A percentile compares a stretch with the other conserved stretches of the same genome.
phyloP scores from a whole-genome alignment of 2,329 filamentous ascomycete genomes.

The Falciphora oryzae region DNA sequence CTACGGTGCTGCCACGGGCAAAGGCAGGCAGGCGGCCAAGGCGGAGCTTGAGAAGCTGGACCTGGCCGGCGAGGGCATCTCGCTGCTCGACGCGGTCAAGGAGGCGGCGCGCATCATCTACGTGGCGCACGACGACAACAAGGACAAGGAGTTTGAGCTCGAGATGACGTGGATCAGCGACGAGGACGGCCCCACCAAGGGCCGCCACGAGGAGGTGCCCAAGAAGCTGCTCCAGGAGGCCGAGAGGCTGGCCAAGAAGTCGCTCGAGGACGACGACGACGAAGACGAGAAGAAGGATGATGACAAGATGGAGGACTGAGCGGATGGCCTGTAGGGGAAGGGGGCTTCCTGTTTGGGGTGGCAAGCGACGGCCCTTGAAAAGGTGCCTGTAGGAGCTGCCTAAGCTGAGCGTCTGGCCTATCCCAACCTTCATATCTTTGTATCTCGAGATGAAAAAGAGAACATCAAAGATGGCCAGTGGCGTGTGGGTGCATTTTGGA shows the following conservation, averaged over 20 bases:
- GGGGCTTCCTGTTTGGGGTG: no score
- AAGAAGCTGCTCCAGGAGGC: constrained; percentile 88
- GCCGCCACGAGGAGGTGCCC: constrained; percentile 87
- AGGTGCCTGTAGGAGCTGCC: background rate
- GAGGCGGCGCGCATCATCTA: constrained; percentile 97
- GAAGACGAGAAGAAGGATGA: constrained; percentile 56
- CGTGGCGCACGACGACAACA: constrained; percentile 96
- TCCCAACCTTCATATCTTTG: background rate
- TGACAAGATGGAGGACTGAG: constrained; percentile 81
- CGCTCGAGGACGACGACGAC: constrained; percentile 81
- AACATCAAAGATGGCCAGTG: background rate
- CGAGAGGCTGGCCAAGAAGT: constrained; percentile 85
- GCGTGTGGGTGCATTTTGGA: background rate
- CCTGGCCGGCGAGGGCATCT: constrained; percentile 68
- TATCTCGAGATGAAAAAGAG: constrained; percentile 7
- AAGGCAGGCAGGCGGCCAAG: constrained; percentile 94
- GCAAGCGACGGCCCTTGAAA: no score
- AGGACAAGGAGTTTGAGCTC: constrained; percentile 99
- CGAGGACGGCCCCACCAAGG: constrained; percentile 80
- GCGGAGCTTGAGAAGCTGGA: constrained; percentile 98
- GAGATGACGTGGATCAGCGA: constrained; percentile 98
- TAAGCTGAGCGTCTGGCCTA: background rate
- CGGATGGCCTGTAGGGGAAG: no score
- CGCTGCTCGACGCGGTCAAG: constrained; percentile 83
- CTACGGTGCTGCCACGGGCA: constrained; percentile 95